Base-by-base conservation (phyloP, 129 eudicot genomes). In the Apium graveolens region DNA sequence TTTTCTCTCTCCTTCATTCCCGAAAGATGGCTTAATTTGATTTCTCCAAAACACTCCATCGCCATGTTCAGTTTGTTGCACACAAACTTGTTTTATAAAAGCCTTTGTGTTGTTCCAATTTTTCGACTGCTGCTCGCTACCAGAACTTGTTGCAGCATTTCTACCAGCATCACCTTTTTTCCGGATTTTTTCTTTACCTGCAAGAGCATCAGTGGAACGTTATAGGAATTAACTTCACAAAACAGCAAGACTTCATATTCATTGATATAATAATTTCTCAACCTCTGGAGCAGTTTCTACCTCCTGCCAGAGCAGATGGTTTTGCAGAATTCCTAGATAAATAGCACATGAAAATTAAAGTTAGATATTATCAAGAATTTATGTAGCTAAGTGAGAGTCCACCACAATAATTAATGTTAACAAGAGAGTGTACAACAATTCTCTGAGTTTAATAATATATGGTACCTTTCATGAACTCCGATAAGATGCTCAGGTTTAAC, bases 401-500 rank as follows among this genome's bases (percentile, higher is more conserved):
- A 31, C 39, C 31, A 66, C 39, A 66, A 3, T 38, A 38, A 27
- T 66, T 66, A 6, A 14, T 18, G 4, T 66, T 1, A 29, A 66
- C 12, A 3, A 31, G 38, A 4, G 21, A 27, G 34, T 3, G 5
- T 39, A 66, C 39, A 66, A 66, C 39, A 66, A 3, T 62, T 27
- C 34, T n/a, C 5, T 10, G 72, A 32, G 72, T 66, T 66, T 0
- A 3, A 29, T 63, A 35, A 39, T 55, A 57, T 31, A 17, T 70
- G 74, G 37, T 88, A 95, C 97, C 97, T 86, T 63, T 85, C 62
- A 87, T 77, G 87, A 76, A 89, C 92, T 82, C 87, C 94, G 46
- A 91, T 76, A 74, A 95, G 89, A 90, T 91, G 88, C 89, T 90
- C 97, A 49, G 85, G 43, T 84, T 95, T 91, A 73, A 95, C 99